Evolutionary conservation across 2,329 filamentous ascomycete genomes (phyloP).

Genomic region (Colletotrichum phormii): DNA sequence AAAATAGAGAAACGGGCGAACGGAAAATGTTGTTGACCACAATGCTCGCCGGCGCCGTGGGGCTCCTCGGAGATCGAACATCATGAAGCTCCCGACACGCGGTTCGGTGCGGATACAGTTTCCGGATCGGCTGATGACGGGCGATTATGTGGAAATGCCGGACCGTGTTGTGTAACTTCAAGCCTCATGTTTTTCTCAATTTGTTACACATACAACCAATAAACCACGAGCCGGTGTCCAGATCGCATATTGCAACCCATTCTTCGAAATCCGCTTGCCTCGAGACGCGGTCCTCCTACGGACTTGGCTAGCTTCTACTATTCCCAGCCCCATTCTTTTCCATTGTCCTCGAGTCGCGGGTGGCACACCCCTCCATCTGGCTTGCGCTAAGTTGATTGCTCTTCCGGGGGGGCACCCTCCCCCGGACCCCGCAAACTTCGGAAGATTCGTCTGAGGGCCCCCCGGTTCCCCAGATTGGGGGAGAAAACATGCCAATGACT

Average conservation of each 20-base stretch:
- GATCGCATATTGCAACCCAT: no score
- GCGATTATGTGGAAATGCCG: neutral
- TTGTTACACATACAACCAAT: neutral
- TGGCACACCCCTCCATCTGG: neutral
- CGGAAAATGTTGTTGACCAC: neutral
- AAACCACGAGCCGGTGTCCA: neutral
- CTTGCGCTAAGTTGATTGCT: neutral
- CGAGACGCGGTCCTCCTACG: conserved; percentile 9
- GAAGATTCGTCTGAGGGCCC: conserved; percentile 18
- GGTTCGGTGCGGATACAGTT: neutral
- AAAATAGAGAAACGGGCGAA: neutral
- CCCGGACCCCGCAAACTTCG: conserved; percentile 28
- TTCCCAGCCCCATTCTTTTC: neutral
- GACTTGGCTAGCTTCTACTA: neutral
- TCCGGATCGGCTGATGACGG: neutral
- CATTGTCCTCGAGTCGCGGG: neutral
- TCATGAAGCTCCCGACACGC: neutral
- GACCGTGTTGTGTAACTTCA: neutral
- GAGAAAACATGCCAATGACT: conserved; percentile 12
- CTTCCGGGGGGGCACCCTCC: conserved; percentile 3
- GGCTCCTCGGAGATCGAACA: neutral
- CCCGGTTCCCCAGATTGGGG: conserved; percentile 32
- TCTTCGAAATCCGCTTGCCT: neutral
- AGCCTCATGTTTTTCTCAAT: neutral
- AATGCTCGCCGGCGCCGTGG: neutral